phyloP scores from a whole-genome alignment of 2,329 filamentous ascomycete genomes.

The Xylaria sp. region DNA sequence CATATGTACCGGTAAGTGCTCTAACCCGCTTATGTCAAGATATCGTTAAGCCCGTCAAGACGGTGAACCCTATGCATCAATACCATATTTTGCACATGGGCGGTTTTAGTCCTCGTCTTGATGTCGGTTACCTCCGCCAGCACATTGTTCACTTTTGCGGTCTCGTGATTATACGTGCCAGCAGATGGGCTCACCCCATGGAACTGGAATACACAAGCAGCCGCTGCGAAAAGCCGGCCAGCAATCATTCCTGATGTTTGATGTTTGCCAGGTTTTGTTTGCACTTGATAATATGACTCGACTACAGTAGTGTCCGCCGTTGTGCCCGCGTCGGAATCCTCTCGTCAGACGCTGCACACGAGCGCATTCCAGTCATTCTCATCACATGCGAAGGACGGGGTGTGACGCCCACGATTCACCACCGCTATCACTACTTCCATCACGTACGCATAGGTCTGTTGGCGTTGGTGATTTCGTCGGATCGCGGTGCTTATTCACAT shows the following conservation, averaged over 20 bases:
- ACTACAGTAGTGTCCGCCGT: background rate
- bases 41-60: background rate
- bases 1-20: too few relatives aligned
- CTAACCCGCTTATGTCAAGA: background rate
- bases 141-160: background rate
- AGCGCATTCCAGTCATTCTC: background rate
- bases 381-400: conserved; percentile 14
- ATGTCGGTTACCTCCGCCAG: conserved; percentile 19
- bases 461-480: conserved; percentile 1
- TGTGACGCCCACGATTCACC: conserved; percentile 2
- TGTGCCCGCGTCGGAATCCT: background rate
- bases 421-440: background rate
- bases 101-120: background rate
- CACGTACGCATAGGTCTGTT: background rate
- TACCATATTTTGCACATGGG: background rate
- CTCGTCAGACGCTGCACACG: conserved; percentile 2
- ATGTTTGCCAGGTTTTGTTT: background rate
- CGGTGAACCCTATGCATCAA: background rate
- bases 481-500: background rate
- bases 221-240: background rate
- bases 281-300: conserved; percentile 2
- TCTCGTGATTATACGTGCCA: conserved; percentile 26
- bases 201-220: background rate
- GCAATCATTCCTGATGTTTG: conserved; percentile 2
- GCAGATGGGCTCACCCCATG: background rate